These are phyloP conservation scores for Chalciporus chontae DNA, from an alignment of 768 basidiomycete genomes.

Conservation along the genomic window DNA sequence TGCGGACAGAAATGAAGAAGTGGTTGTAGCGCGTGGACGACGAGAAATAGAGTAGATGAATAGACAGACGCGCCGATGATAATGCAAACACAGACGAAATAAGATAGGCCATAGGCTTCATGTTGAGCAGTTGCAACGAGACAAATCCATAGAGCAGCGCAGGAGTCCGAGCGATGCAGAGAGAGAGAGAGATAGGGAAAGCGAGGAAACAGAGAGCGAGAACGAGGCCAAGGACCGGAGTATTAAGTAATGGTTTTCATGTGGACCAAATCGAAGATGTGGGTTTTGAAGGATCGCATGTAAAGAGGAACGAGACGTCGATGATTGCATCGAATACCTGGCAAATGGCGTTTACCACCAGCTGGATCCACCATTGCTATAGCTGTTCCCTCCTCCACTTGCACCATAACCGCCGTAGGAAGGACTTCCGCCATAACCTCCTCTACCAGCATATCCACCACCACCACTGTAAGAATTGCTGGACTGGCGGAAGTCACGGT, in stretches of 20 bases:
- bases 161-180: constrained; percentile 39
- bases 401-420: constrained; percentile 27
- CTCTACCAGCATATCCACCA: constrained; percentile 29
- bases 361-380: constrained; percentile 33
- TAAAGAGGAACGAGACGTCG: constrained; percentile 4
- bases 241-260: constrained; percentile 26
- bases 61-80: constrained; percentile 29
- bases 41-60: constrained; percentile 7
- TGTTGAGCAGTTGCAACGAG: constrained; percentile 52
- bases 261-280: constrained; percentile 9
- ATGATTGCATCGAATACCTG: constrained; percentile 11
- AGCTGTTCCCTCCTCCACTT: constrained; percentile 18
- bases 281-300: constrained; percentile 14
- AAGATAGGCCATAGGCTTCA: constrained; percentile 42
- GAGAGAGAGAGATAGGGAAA: constrained; percentile 30
- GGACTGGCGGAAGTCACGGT: constrained; percentile 33
- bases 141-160: constrained; percentile 66
- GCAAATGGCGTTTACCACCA: constrained; percentile 45
- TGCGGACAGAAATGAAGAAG: constrained; percentile 26
- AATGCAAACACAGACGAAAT: constrained; percentile 40
- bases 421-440: constrained; percentile 31
- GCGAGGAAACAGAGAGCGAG: constrained; percentile 19
- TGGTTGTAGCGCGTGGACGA: constrained; percentile 23
- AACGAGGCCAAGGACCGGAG: constrained; percentile 13
- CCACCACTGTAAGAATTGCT: constrained; percentile 25